Evolutionary conservation across 2,329 filamentous ascomycete species (phyloP).

Genomic region (Cytospora piceae): DNA sequence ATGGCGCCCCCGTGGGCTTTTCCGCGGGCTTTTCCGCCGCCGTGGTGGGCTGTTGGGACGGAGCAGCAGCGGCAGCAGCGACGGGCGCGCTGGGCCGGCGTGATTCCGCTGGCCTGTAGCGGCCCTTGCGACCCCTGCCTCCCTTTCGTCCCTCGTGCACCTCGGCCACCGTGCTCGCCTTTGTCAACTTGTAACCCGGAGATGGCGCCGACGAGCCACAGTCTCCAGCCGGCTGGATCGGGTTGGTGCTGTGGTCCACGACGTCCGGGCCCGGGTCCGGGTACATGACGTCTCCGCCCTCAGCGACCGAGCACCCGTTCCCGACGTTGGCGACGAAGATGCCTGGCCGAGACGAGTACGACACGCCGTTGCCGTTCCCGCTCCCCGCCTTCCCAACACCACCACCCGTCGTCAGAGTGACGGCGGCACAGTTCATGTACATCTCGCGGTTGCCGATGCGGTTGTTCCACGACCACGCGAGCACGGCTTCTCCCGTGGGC

Average conservation of each 20-base stretch:
- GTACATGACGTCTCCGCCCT: conserved; percentile 63
- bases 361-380: conserved; percentile 36
- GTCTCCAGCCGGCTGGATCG: conserved; percentile 42
- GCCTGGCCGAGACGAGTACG: conserved; percentile 61
- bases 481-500: conserved; percentile 62
- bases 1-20: conserved; percentile 24
- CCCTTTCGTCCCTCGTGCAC: too few relatives aligned
- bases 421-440: conserved; percentile 84
- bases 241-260: conserved; percentile 42
- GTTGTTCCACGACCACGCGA: conserved; percentile 82
- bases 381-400: conserved; percentile 29
- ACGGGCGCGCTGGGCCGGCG: too few relatives aligned
- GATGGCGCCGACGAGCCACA: conserved; percentile 37
- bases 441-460: conserved; percentile 77
- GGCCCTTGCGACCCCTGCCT: too few relatives aligned
- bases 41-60: conserved; percentile 30
- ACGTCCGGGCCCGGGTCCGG: conserved; percentile 67
- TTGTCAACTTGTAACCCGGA: conserved; percentile 36
- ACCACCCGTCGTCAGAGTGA: conserved; percentile 59
- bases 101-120: too few relatives aligned
- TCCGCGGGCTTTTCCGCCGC: conserved; percentile 34
- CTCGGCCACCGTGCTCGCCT: conserved; percentile 32
- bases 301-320: conserved; percentile 61
- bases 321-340: conserved; percentile 73
- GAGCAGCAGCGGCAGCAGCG: too few relatives aligned